Percentiles rank a stretch among this genome's conserved stretches.
Evolutionary conservation across 805 yeast genomes (phyloP).

Genomic region (Schwanniomyces occidentalis): DNA sequence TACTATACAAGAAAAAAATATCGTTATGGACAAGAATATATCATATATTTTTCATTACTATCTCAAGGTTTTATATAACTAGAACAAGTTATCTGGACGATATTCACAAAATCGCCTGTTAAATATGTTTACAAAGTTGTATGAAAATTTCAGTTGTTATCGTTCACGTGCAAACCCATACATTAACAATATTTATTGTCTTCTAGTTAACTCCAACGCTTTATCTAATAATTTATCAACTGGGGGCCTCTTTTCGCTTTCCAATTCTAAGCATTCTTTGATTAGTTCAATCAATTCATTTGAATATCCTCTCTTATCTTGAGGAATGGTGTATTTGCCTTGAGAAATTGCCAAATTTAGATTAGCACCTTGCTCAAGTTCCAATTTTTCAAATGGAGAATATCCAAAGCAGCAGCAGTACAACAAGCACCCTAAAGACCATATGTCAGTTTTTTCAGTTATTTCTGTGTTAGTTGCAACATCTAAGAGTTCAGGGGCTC

Average conservation of each 20-base stretch:
- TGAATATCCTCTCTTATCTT: conserved; percentile 49
- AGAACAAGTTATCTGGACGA: too few relatives aligned
- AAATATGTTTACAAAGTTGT: too few relatives aligned
- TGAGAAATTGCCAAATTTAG: conserved; percentile 71
- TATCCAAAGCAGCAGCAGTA: conserved; percentile 75
- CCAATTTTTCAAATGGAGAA: conserved; percentile 88
- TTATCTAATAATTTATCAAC: conserved; percentile 57
- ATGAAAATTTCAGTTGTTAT: too few relatives aligned
- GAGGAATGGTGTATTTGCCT: conserved; percentile 64
- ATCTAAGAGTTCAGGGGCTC: conserved; percentile 89
- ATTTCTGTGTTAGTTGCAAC: conserved; percentile 65
- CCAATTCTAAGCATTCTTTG: conserved; percentile 58
- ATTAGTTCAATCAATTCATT: conserved; percentile 58
- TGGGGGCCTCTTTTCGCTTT: conserved; percentile 62
- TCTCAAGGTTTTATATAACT: too few relatives aligned
- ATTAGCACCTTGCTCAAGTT: conserved; percentile 78
- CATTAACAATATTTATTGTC: background rate
- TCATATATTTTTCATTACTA: too few relatives aligned
- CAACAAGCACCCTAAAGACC: conserved; percentile 88
- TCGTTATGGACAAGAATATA: too few relatives aligned
- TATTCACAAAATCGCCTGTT: too few relatives aligned
- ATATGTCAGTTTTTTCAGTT: conserved; percentile 78
- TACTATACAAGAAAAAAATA: too few relatives aligned
- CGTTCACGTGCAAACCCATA: too few relatives aligned
- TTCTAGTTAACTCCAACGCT: conserved; percentile 37